phyloP scores from a whole-genome alignment of 495 filamentous ascomycete genomes.

The Cryomyces minteri region DNA sequence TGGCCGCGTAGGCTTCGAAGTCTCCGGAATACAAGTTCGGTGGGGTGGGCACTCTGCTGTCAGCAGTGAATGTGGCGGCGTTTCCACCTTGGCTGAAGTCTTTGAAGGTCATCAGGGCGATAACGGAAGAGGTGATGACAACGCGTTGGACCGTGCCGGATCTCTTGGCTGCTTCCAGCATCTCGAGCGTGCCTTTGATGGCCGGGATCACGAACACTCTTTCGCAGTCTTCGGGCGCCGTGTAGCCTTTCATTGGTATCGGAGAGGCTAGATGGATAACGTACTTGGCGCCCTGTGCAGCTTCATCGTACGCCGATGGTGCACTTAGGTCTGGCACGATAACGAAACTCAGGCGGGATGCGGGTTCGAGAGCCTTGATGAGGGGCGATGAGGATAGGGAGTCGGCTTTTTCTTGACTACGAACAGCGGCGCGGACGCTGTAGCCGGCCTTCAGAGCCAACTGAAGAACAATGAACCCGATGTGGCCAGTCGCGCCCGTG shows the following conservation, averaged over 20 bases:
- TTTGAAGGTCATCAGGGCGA: constrained; percentile 14
- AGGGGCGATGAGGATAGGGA: too few species aligned
- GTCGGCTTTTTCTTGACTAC: too few species aligned
- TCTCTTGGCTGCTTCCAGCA: constrained; percentile 22
- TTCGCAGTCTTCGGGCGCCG: constrained; percentile 4
- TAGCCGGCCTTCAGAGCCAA: too few species aligned
- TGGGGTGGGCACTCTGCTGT: not conserved
- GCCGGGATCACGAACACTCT: constrained; percentile 19
- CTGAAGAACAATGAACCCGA: too few species aligned
- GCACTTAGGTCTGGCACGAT: constrained; percentile 29
- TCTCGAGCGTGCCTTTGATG: constrained; percentile 17
- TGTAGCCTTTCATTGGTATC: constrained; percentile 6
- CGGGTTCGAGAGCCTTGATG: constrained; percentile 7
- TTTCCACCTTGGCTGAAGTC: not conserved
- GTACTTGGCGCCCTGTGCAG: constrained; percentile 26
- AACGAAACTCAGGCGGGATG: constrained; percentile 19
- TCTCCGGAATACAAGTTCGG: not conserved
- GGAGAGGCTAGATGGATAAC: constrained; percentile 36
- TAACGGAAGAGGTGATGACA: constrained; percentile 24
- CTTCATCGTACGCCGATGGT: constrained; percentile 25
- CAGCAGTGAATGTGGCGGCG: not conserved
- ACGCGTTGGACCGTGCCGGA: constrained; percentile 20
- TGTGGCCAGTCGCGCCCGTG: too few species aligned
- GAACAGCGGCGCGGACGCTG: too few species aligned
- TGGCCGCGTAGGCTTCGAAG: constrained; percentile 18